phyloP scores from a whole-genome alignment of 352 stramenopile species.

The Phytophthora vignae region DNA sequence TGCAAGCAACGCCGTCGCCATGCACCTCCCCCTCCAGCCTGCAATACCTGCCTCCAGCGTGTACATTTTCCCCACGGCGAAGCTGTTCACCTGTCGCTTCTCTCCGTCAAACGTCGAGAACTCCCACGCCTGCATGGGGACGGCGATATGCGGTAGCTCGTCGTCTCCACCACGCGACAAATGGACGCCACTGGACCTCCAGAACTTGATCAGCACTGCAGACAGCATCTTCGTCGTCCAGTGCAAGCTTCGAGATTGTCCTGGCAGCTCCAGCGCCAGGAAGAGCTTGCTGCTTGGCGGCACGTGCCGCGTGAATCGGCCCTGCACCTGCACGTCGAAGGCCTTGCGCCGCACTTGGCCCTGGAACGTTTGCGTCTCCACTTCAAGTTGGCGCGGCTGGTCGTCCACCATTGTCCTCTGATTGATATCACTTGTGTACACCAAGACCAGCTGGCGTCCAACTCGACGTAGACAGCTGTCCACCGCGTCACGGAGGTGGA shows the following conservation, averaged over 20 bases:
- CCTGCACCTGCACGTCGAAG: constrained; percentile 66
- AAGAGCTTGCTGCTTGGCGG: constrained; percentile 45
- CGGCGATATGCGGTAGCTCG: constrained; percentile 56
- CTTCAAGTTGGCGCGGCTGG: constrained; percentile 4
- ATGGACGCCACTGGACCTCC: constrained; percentile 4
- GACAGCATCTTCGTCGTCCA: not conserved
- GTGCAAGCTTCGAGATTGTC: not conserved
- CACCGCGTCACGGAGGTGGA: constrained; percentile 39
- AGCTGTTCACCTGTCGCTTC: constrained; percentile 21
- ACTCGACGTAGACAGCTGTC: constrained; percentile 6
- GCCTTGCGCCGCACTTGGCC: constrained; percentile 23
- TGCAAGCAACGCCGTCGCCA: constrained; percentile 46
- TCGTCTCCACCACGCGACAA: constrained; percentile 6
- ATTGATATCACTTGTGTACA: constrained; percentile 18
- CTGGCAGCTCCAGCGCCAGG: constrained; percentile 55
- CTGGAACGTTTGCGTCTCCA: constrained; percentile 31
- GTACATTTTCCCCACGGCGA: constrained; percentile 51
- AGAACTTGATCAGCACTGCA: not conserved
- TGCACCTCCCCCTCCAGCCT: constrained; percentile 55
- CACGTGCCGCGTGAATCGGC: constrained; percentile 56
- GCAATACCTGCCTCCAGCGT: constrained; percentile 65
- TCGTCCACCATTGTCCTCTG: constrained; percentile 1
- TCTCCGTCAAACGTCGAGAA: constrained; percentile 27
- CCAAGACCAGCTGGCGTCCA: constrained; percentile 15
- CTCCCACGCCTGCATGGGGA: constrained; percentile 44